Evolutionary conservation across 805 yeast genomes (phyloP), one percentile per base, ranked within the genome.

Genomic region (Kodamaea laetipori): DNA sequence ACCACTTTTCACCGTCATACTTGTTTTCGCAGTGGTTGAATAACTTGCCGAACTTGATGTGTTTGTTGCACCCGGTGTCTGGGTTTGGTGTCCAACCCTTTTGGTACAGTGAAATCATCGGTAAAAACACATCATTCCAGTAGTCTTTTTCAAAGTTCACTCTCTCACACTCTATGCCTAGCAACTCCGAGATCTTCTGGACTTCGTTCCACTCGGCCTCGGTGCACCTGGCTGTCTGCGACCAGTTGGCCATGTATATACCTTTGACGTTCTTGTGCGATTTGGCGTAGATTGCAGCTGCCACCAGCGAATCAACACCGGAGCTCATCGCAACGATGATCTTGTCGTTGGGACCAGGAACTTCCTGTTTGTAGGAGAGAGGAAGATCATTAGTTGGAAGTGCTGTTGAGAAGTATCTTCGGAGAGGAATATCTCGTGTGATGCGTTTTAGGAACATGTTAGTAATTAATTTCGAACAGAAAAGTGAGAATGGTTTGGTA

Each of bases 181-280:
- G 54, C 41, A 78, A 77, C 1, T 68, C 49, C 43, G 90, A 82
- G 2, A 86, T 84, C 34, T 61, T 60, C 54, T 79, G 78, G 1
- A 89, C 97, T 46, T 86, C 94, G 47, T 78, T 79, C 96, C 97
- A 89, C 54, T 92, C 98, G 11, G 77, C 71, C 52, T 94, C 98
- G 4, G 86, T 78, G 58, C 98, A 90, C 44, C 76, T 71, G 4
- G 81, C 74, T 0, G 77, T 69, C 55, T 75, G 74, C 1, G 81
- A 72, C 97, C 97, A 94, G 66, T 94, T 94, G 31, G 89, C 86
- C 98, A 94, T 94, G 64, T 86, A 92, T 1, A 94, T 73, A 0
- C 97, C 99, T 35, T 74, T 64, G 2, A 86, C 94, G 36, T 85
- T 79, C 2, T 68, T 67, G 52, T 74, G 78, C 25, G 67, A 58